Conservation (phyloP, 495 filamentous ascomycete species). For the Bacidia rubella region DNA sequence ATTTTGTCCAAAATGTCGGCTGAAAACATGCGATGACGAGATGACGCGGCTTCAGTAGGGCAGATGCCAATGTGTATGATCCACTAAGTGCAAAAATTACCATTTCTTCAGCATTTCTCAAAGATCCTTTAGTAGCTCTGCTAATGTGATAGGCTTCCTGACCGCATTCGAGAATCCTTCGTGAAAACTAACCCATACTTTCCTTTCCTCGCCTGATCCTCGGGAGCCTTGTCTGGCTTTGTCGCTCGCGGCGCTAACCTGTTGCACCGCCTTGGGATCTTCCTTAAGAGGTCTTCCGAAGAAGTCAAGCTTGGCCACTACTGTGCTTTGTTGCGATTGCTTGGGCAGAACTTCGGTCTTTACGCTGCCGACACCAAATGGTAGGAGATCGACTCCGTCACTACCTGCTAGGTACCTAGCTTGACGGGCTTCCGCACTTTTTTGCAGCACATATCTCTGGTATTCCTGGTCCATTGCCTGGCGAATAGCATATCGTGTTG, state of each 20-base stretch:
- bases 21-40: too few species aligned
- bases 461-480: slow-evolving; percentile 88
- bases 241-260: slow-evolving; percentile 22
- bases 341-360: slow-evolving; percentile 18
- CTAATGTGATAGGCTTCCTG: slow-evolving; percentile 75
- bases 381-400: slow-evolving; percentile 5
- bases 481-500: slow-evolving; percentile 73
- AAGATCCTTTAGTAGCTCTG: slow-evolving; percentile 65
- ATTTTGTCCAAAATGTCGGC: too few species aligned
- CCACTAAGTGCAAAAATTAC: too few species aligned
- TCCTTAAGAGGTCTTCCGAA: slow-evolving; percentile 57
- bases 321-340: slow-evolving; percentile 19
- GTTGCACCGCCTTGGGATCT: slow-evolving; percentile 15
- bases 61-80: too few species aligned
- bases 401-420: slow-evolving; percentile 35
- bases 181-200: slow-evolving; percentile 87
- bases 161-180: slow-evolving; percentile 97
- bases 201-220: slow-evolving; percentile 28
- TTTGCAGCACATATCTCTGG: slow-evolving; percentile 49
- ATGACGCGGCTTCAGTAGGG: too few species aligned
- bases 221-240: slow-evolving; percentile 8
- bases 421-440: slow-evolving; percentile 43
- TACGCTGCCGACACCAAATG: slow-evolving; percentile 28
- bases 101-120: too few species aligned
- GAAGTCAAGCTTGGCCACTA: slow-evolving; percentile 67